phyloP scores from a whole-genome alignment of 805 yeast genomes.

The Wickerhamiella galacta region DNA sequence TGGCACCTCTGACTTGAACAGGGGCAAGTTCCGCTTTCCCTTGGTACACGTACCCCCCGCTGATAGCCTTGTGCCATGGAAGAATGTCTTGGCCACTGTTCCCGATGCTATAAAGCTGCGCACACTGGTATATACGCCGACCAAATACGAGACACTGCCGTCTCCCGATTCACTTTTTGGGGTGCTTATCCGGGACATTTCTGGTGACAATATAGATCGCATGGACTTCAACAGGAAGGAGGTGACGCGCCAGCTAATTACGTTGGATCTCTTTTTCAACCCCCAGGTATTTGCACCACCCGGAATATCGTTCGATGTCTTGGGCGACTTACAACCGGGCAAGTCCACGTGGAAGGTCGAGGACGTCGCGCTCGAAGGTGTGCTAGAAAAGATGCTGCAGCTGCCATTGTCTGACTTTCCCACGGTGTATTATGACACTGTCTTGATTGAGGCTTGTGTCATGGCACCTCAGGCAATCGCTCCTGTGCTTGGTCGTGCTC shows the following conservation, averaged over 20 bases:
- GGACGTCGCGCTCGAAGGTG: conserved; percentile 71
- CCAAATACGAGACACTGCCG: conserved; percentile 49
- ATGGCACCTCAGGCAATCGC: conserved; percentile 73
- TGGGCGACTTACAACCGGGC: conserved; percentile 26
- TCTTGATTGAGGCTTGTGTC: conserved; percentile 73
- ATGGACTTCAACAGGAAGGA: conserved; percentile 81
- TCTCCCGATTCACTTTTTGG: conserved; percentile 34
- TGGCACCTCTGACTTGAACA: too few relatives aligned
- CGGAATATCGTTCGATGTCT: conserved; percentile 61
- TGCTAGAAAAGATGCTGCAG: conserved; percentile 59
- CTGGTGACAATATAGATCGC: conserved; percentile 56
- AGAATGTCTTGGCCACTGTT: not conserved
- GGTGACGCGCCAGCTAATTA: conserved; percentile 67
- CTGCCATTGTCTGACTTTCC: conserved; percentile 53
- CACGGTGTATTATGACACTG: conserved; percentile 64
- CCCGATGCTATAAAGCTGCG: not conserved
- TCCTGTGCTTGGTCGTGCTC: conserved; percentile 85
- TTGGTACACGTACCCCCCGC: conserved; percentile 19
- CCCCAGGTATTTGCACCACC: conserved; percentile 49
- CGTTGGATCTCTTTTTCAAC: conserved; percentile 55
- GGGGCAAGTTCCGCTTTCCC: conserved; percentile 20
- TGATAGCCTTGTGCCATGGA: not conserved
- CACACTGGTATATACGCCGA: conserved; percentile 12
- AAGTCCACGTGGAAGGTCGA: conserved; percentile 77
- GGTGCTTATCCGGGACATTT: conserved; percentile 54